Percentiles rank a stretch among this genome's conserved stretches.
These are phyloP conservation scores for Graphium sp. DNA, from an alignment of 2,329 filamentous ascomycete species.

Conservation along the genomic window DNA sequence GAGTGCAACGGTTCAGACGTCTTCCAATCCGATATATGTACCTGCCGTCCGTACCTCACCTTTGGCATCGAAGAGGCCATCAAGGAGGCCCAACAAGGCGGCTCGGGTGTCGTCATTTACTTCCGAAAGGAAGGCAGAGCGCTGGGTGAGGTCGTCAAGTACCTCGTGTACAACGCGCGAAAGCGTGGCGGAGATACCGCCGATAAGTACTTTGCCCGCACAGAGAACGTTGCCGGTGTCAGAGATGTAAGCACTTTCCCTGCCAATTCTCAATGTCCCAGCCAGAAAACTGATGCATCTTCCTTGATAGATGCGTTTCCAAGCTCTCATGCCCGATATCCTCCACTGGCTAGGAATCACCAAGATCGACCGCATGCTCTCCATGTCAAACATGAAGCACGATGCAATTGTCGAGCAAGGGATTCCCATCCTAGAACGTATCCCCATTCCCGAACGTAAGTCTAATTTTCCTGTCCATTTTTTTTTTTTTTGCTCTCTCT, in stretches of 20 bases:
- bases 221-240: constrained; percentile 95
- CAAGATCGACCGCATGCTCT: constrained; percentile 96
- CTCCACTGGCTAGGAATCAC: constrained; percentile 96
- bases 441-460: constrained; percentile 75
- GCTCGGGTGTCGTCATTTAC: constrained; percentile 91
- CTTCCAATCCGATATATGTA: constrained; percentile 96
- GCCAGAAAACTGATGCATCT: too few relatives aligned
- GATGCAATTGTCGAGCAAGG: constrained; percentile 76
- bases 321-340: constrained; percentile 95
- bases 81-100: constrained; percentile 87
- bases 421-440: constrained; percentile 25
- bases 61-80: constrained; percentile 96
- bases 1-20: constrained; percentile 94
- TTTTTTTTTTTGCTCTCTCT: too few relatives aligned
- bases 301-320: constrained; percentile 98
- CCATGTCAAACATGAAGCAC: constrained; percentile 95
- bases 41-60: constrained; percentile 86
- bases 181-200: constrained; percentile 67
- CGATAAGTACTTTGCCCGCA: constrained; percentile 88
- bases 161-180: constrained; percentile 64
- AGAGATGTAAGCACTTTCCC: too few relatives aligned
- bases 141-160: constrained; percentile 88
- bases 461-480: constrained; percentile 85
- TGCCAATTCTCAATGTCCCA: too few relatives aligned
- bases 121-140: constrained; percentile 96